Evolutionary conservation across 176 grass and related monocot species (phyloP), one percentile per base, ranked within the genome.

Genomic region (Raddia guianensis): DNA sequence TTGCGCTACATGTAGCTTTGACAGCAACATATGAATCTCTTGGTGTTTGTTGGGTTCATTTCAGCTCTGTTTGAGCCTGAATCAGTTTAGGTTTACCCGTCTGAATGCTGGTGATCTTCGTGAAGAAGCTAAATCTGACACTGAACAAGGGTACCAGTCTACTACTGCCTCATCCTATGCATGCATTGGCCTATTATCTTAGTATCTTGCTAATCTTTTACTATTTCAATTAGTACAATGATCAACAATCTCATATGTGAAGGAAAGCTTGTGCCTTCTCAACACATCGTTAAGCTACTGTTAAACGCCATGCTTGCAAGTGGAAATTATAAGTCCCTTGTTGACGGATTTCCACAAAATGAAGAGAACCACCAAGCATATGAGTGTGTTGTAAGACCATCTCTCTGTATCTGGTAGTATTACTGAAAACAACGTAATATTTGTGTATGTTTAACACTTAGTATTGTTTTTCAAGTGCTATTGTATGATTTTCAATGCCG

Each of bases 281-380:
- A 90, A 5, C 59, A 92, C 32, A 86, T 85, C 9, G 79, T 94
- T 16, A 89, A 67, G 55, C 76, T 97, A n/a, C 64, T 97, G 57
- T 81, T 90, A 10, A 91, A 88, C 72, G 89, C 91, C 58, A 97
- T 97, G 82, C 72, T 91, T 77, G 66, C 90, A 78, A 91, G 83
- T 81, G 83, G 83, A 75, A 91, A 92, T 19, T 85, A 97, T 33
- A 98, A 85, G 72, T 98, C 94, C 55, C 83, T 98, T 54, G 70
- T 98, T 15, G 95, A 98, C 33, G 95, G 95, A 49, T 98, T 98
- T 51, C 92, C 95, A 0, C 83, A 92, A 57, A 77, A 92, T 27
- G 88, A 94, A 89, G 88, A 89, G 21, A 94, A 92, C 56, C 83
- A 70, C 4, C 54, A 70, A 27, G 86, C 86, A 0, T 98, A 83